Percentiles rank a stretch among this genome's conserved stretches.
Conservation (phyloP, 2,329 filamentous ascomycete genomes). For the Chaetothyriales sp. region DNA sequence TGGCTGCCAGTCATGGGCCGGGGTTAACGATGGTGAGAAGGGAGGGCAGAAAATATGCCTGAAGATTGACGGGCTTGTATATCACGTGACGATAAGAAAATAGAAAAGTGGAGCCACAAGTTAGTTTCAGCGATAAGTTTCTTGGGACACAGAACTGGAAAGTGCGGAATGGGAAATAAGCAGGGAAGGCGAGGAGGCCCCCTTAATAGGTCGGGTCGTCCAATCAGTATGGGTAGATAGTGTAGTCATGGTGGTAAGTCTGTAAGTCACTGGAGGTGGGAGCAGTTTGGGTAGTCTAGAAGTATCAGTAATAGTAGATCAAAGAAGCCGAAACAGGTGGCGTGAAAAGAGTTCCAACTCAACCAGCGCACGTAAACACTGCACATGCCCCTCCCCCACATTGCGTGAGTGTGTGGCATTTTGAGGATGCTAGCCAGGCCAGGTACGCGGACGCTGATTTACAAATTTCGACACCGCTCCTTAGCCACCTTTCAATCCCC, state of each 20-base stretch:
- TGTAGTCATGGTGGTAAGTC: not conserved
- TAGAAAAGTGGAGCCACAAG: not conserved
- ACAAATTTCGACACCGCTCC: constrained; percentile 11
- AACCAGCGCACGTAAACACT: not conserved
- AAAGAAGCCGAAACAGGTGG: not conserved
- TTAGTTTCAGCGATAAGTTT: too few relatives aligned
- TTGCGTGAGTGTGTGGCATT: not conserved
- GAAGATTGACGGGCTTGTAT: not conserved
- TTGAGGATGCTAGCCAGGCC: not conserved
- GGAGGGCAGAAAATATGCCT: constrained; percentile 1
- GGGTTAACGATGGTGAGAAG: not conserved
- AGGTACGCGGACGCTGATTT: not conserved
- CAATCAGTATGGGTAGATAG: not conserved
- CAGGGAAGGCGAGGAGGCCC: not conserved
- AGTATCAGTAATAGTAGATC: not conserved
- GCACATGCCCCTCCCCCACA: not conserved
- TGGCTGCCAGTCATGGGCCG: constrained; percentile 13
- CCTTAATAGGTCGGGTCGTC: not conserved
- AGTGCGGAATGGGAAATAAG: not conserved
- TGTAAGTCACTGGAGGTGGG: not conserved
- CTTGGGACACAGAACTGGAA: not conserved
- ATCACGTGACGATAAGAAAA: not conserved
- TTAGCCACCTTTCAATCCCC: constrained; percentile 3
- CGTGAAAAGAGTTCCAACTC: not conserved
- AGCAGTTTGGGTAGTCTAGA: not conserved